A percentile compares a stretch with the other conserved stretches of the same genome.
Conservation (phyloP, 225 moss, liverwort and hornwort genomes). For the Pleurozium schreberi region DNA sequence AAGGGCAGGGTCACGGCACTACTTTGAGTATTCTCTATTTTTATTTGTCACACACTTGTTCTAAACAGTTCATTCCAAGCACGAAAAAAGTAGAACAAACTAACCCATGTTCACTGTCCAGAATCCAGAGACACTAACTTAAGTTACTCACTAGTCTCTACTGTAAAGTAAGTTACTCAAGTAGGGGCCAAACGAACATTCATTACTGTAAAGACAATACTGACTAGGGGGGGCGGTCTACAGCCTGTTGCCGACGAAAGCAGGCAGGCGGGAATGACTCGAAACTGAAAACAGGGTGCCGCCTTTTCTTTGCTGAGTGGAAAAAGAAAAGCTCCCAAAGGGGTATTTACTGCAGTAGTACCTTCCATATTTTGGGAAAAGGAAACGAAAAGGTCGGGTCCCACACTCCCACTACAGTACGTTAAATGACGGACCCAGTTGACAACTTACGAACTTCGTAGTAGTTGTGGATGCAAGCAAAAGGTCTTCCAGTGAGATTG, state of each 20-base stretch:
- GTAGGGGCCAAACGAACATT: not conserved
- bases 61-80: not conserved
- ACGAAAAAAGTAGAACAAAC: not conserved
- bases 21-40: too few relatives aligned
- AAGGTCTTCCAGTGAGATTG: too few relatives aligned
- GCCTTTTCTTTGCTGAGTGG: too few relatives aligned
- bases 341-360: too few relatives aligned
- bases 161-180: too few relatives aligned
- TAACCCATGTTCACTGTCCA: not conserved
- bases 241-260: not conserved
- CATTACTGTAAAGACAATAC: not conserved
- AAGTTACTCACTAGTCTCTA: not conserved
- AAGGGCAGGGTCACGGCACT: not conserved
- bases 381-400: not conserved
- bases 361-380: not conserved
- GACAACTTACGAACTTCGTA: too few relatives aligned
- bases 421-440: too few relatives aligned
- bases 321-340: not conserved
- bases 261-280: not conserved
- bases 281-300: too few relatives aligned
- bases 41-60: not conserved
- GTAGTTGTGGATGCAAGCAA: too few relatives aligned
- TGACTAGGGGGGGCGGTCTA: not conserved
- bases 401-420: too few relatives aligned
- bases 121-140: not conserved